These are phyloP conservation scores for Sordariomycetes sp. DNA, from an alignment of 2,329 filamentous ascomycete genomes.

Conservation along the genomic window DNA sequence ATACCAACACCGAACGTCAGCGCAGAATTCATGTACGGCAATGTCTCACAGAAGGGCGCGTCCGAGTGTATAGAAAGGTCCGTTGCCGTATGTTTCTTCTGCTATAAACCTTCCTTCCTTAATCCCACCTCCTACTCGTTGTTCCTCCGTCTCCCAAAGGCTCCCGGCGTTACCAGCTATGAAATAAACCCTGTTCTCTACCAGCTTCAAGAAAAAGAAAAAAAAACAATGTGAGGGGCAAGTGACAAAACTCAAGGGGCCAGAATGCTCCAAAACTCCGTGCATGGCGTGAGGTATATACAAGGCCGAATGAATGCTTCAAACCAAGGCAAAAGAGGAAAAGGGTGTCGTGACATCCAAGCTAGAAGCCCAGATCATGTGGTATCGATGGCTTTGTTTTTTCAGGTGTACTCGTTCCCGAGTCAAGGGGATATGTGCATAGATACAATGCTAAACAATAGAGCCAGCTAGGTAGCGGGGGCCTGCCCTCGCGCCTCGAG, in stretches of 20 bases:
- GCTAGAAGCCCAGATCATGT: not conserved
- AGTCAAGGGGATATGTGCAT: not conserved
- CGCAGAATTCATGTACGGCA: not conserved
- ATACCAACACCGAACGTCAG: not conserved
- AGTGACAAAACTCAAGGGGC: not conserved
- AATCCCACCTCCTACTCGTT: too few relatives aligned
- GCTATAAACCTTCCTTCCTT: not conserved
- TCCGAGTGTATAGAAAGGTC: not conserved
- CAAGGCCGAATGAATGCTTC: not conserved
- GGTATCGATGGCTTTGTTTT: not conserved
- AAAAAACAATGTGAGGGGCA: not conserved
- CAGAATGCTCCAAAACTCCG: not conserved
- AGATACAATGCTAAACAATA: not conserved
- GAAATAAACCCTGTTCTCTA: not conserved
- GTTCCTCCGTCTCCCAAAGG: not conserved
- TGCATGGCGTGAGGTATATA: not conserved
- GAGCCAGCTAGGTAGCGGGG: not conserved
- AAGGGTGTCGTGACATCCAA: not conserved
- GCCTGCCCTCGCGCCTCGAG: not conserved
- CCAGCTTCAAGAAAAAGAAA: not conserved
- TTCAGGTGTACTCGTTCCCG: not conserved
- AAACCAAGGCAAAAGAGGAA: not conserved
- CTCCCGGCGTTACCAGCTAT: not conserved
- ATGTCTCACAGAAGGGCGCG: too few relatives aligned
- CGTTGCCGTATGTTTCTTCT: not conserved